A percentile compares a stretch with the other conserved stretches of the same genome.
Evolutionary conservation across 163 green algal genomes (phyloP).

Genomic region (Scenedesmus sp.): DNA sequence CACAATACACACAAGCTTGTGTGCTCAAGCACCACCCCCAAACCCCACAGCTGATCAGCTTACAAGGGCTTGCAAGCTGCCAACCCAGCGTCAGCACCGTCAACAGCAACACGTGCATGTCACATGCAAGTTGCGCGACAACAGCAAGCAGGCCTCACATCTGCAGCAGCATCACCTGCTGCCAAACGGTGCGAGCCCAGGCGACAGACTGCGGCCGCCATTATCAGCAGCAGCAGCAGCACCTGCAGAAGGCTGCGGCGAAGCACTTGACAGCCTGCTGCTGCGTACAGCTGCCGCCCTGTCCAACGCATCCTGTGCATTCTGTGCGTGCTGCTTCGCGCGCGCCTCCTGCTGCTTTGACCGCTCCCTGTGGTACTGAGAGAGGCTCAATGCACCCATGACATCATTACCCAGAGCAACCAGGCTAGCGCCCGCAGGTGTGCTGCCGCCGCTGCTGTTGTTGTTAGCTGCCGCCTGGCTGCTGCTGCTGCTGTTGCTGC

Average conservation of each 20-base stretch:
- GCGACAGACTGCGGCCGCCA: background rate
- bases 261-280: slow-evolving; percentile 23
- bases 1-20: too few species aligned
- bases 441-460: slow-evolving; percentile 10
- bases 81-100: background rate
- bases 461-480: background rate
- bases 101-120: background rate
- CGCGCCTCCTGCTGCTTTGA: slow-evolving; percentile 57
- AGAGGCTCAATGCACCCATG: slow-evolving; percentile 51
- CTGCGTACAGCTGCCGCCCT: slow-evolving; percentile 23
- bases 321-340: slow-evolving; percentile 52
- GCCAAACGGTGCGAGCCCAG: background rate
- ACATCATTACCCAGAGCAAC: slow-evolving; percentile 29
- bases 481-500: slow-evolving; percentile 18
- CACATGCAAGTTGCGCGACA: background rate
- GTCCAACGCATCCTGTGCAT: background rate
- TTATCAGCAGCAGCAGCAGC: background rate
- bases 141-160: background rate
- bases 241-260: background rate
- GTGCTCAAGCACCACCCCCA: background rate
- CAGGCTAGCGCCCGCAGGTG: background rate
- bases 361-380: slow-evolving; percentile 50
- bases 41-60: background rate
- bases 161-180: slow-evolving; percentile 15
- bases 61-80: background rate